Evolutionary conservation across 1,284 basidiomycete genomes (phyloP).

Genomic region (Leccinum subatratum): DNA sequence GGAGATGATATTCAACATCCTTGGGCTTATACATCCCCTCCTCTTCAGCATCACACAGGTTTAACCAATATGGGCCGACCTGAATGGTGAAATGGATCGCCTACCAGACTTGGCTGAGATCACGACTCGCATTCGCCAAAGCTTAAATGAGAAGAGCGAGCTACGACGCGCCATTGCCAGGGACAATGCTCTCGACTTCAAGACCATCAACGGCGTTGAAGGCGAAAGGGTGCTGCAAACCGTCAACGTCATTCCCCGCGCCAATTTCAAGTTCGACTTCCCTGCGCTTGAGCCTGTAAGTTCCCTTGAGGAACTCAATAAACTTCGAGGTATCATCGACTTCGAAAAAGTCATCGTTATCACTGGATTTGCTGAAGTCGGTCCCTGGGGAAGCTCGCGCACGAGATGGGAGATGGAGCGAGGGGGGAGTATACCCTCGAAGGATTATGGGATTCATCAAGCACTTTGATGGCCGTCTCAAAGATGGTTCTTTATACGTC

Average conservation of each 20-base stretch:
- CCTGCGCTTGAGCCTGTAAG: slow-evolving; percentile 70
- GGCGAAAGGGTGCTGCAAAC: slow-evolving; percentile 93
- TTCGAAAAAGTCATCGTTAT: slow-evolving; percentile 94
- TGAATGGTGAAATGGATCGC: slow-evolving; percentile 97
- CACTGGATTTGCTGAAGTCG: slow-evolving; percentile 96
- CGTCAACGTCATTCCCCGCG: slow-evolving; percentile 88
- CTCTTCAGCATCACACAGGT: slow-evolving; percentile 99
- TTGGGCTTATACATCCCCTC: slow-evolving; percentile 98
- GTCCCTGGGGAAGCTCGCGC: slow-evolving; percentile 97
- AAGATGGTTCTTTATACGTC: slow-evolving; percentile 87
- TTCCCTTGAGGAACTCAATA: slow-evolving; percentile 66
- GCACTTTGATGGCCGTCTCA: slow-evolving; percentile 95
- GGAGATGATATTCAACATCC: slow-evolving; percentile 99
- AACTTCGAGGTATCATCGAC: slow-evolving; percentile 84
- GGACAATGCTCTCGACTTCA: slow-evolving; percentile 95
- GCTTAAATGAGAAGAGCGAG: slow-evolving; percentile 77
- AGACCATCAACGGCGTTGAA: slow-evolving; percentile 83
- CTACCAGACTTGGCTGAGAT: slow-evolving; percentile 92
- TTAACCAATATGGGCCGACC: slow-evolving; percentile 97
- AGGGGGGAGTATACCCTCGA: slow-evolving; percentile 91
- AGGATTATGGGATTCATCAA: slow-evolving; percentile 99
- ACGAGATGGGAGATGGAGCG: slow-evolving; percentile 99
- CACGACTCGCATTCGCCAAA: slow-evolving; percentile 79
- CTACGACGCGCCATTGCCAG: slow-evolving; percentile 89
- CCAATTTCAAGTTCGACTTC: slow-evolving; percentile 96